phyloP scores from a whole-genome alignment of 2,329 filamentous ascomycete genomes.

The Neophaeococcomyces aloes region DNA sequence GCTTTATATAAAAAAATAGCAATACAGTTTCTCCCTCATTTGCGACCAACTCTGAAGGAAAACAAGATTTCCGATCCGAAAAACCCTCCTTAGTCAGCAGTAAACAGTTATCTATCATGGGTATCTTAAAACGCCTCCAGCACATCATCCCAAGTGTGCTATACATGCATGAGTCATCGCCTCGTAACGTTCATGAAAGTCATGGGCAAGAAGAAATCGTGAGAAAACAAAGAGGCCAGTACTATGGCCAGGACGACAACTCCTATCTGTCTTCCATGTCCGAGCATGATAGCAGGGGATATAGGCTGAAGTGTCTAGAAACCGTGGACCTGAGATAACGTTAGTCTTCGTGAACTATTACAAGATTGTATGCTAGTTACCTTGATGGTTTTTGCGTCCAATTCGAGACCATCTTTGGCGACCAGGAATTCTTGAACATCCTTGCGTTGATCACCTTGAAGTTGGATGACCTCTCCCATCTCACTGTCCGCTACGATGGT shows the following conservation, averaged over 20 bases:
- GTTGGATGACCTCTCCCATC: conserved; percentile 99
- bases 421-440: conserved; percentile 95
- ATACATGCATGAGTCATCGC: conserved; percentile 14
- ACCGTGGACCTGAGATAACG: conserved; percentile 36
- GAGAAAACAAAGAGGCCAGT: conserved; percentile 8
- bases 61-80: too few relatives aligned
- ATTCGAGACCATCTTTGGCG: conserved; percentile 80
- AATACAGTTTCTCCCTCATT: neutral
- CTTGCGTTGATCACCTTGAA: conserved; percentile 98
- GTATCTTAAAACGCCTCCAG: conserved; percentile 20
- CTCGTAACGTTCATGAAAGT: conserved; percentile 14
- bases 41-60: too few relatives aligned
- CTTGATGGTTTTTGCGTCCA: conserved; percentile 96
- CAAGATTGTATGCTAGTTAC: conserved; percentile 33
- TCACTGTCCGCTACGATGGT: conserved; percentile 92
- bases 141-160: conserved; percentile 19
- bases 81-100: neutral
- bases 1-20: too few relatives aligned
- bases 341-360: neutral
- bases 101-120: conserved; percentile 17
- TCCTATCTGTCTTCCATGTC: conserved; percentile 32
- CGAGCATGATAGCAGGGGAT: conserved; percentile 35
- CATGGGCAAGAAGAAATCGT: conserved; percentile 17
- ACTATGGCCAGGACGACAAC: conserved; percentile 14
- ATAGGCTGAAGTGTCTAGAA: conserved; percentile 38